phyloP scores from a whole-genome alignment of 2,329 filamentous ascomycete genomes.

The Chaetomiaceae sp. region DNA sequence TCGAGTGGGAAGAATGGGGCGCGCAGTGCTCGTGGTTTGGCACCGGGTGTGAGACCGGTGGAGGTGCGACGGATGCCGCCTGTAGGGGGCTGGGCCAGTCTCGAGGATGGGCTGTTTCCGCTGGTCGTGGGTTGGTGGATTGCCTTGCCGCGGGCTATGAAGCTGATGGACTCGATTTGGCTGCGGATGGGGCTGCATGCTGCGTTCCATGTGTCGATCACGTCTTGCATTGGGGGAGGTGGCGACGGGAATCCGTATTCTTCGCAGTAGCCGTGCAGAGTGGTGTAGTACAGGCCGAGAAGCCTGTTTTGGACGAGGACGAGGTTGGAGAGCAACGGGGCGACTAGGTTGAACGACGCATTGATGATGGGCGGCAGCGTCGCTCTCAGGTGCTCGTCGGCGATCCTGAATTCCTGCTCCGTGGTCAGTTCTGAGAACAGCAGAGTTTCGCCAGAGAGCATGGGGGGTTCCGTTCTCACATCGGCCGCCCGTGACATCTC shows the following conservation, averaged over 20 bases:
- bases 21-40: slow-evolving; percentile 31
- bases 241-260: slow-evolving; percentile 66
- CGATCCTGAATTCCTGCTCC: slow-evolving; percentile 63
- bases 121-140: slow-evolving; percentile 46
- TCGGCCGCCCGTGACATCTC: slow-evolving; percentile 64
- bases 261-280: slow-evolving; percentile 67
- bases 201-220: slow-evolving; percentile 62
- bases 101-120: slow-evolving; percentile 25
- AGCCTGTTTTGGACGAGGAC: slow-evolving; percentile 74
- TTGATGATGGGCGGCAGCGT: slow-evolving; percentile 67
- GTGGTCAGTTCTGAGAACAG: slow-evolving; percentile 9
- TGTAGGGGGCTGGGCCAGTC: slow-evolving; percentile 17
- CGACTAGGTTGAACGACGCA: slow-evolving; percentile 69
- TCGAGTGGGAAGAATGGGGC: slow-evolving; percentile 30
- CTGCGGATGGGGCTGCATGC: slow-evolving; percentile 60
- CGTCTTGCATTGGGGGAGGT: slow-evolving; percentile 66
- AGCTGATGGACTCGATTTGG: slow-evolving; percentile 61
- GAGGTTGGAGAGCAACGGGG: slow-evolving; percentile 64
- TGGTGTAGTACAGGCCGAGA: slow-evolving; percentile 73
- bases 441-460: no score
- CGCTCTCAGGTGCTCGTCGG: slow-evolving; percentile 68
- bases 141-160: slow-evolving; percentile 64
- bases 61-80: slow-evolving; percentile 39
- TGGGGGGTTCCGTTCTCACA: slow-evolving; percentile 35
- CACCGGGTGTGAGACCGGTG: slow-evolving; percentile 40